Evolutionary conservation across 2,329 filamentous ascomycete genomes (phyloP).

Genomic region (Torrubiellomyces zombiae): DNA sequence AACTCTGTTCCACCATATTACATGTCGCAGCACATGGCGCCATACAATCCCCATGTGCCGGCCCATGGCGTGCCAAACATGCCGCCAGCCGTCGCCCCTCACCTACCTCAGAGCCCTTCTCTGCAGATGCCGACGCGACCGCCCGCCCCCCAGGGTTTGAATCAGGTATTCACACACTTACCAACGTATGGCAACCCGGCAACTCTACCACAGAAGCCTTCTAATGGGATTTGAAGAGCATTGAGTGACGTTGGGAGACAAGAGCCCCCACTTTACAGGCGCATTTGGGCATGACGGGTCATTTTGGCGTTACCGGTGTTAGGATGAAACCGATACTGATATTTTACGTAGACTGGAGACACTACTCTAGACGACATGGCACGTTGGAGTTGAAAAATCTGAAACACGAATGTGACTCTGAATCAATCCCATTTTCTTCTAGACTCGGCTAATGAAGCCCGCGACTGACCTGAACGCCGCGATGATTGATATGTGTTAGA

Average conservation of each 20-base stretch:
- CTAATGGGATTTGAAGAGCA: constrained; percentile 27
- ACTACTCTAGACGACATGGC: constrained; percentile 4
- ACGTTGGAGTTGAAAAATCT: too few relatives aligned
- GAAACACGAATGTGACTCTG: too few relatives aligned
- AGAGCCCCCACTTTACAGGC: too few relatives aligned
- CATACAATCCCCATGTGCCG: constrained; percentile 8
- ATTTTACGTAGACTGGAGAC: too few relatives aligned
- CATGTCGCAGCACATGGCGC: constrained; percentile 22
- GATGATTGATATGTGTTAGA: constrained; percentile 16
- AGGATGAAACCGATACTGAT: too few relatives aligned
- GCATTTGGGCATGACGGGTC: constrained; percentile 18
- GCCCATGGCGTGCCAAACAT: constrained; percentile 13
- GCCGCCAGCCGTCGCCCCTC: constrained; percentile 21
- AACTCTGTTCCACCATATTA: constrained; percentile 36
- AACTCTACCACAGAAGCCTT: constrained; percentile 41
- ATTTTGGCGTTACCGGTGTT: constrained; percentile 23
- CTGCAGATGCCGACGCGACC: constrained; percentile 30
- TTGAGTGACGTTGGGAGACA: too few relatives aligned
- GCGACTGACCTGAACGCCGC: too few relatives aligned
- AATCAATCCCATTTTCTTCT: constrained; percentile 19
- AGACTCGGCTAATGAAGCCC: too few relatives aligned
- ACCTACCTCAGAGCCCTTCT: constrained; percentile 24
- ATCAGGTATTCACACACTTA: constrained; percentile 33
- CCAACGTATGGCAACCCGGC: constrained; percentile 43
- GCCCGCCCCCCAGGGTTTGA: constrained; percentile 23